A percentile compares a stretch with the other conserved stretches of the same genome.
These are phyloP conservation scores for Amanita rubescens DNA, from an alignment of 768 basidiomycete species.

Conservation along the genomic window DNA sequence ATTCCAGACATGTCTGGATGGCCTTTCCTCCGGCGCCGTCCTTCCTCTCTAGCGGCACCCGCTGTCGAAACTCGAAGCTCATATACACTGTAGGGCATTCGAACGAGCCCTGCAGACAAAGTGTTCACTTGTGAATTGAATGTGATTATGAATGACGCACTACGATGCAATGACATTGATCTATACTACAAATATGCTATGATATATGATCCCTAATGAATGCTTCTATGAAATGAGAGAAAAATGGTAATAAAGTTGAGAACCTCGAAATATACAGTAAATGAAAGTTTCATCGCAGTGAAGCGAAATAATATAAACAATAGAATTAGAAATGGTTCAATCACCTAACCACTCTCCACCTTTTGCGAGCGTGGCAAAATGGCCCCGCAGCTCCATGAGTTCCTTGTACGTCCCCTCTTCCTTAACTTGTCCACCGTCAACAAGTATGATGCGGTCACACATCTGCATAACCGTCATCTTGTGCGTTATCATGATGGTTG, in stretches of 20 bases:
- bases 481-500: conserved; percentile 91
- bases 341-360: conserved; percentile 56
- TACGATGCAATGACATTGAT: neutral
- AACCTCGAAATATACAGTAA: neutral
- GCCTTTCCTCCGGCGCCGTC: neutral
- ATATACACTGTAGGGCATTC: conserved; percentile 1
- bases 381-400: conserved; percentile 57
- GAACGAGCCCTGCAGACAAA: conserved; percentile 5
- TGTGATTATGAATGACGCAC: neutral
- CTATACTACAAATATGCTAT: neutral
- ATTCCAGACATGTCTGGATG: neutral
- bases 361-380: conserved; percentile 71
- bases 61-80: conserved; percentile 2
- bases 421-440: conserved; percentile 68
- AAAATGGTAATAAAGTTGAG: neutral
- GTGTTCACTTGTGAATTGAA: too few species aligned
- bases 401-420: conserved; percentile 76
- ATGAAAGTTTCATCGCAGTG: neutral
- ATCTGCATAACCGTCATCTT: conserved; percentile 84
- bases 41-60: neutral
- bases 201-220: neutral
- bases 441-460: conserved; percentile 84
- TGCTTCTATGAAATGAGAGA: neutral
- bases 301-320: neutral
- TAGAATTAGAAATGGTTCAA: neutral